Percentiles rank a stretch among this genome's conserved stretches.
phyloP scores from a whole-genome alignment of 106 monocot genomes.

The Gastrodia elata region DNA sequence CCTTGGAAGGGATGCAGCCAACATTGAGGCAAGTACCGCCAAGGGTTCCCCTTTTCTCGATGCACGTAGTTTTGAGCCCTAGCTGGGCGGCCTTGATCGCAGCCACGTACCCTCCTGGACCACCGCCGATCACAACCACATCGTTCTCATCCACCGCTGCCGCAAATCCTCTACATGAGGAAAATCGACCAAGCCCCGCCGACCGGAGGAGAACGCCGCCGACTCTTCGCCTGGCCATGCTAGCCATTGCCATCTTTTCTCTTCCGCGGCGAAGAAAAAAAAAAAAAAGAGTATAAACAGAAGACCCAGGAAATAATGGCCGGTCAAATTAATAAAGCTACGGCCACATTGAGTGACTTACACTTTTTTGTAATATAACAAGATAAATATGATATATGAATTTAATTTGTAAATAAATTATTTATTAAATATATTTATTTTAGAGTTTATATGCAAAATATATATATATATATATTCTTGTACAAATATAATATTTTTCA shows the following conservation, averaged over 20 bases:
- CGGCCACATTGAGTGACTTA: too few species aligned
- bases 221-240: constrained; percentile 30
- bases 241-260: constrained; percentile 46
- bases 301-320: not conserved
- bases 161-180: constrained; percentile 10
- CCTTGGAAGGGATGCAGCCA: constrained; percentile 81
- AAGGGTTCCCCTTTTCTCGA: constrained; percentile 63
- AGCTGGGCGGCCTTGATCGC: constrained; percentile 78
- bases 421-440: too few species aligned
- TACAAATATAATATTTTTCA: too few species aligned
- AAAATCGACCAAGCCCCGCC: not conserved
- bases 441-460: too few species aligned
- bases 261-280: not conserved
- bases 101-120: constrained; percentile 69
- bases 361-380: too few species aligned
- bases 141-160: constrained; percentile 55
- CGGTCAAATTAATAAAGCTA: not conserved
- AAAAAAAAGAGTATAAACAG: too few species aligned
- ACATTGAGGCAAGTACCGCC: constrained; percentile 77
- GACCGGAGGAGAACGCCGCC: not conserved
- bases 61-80: constrained; percentile 74
- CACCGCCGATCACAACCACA: constrained; percentile 67
- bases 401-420: too few species aligned
- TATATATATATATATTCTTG: too few species aligned
- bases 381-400: too few species aligned